Conservation (phyloP, 495 filamentous ascomycete species). For the Neurospora sp. region DNA sequence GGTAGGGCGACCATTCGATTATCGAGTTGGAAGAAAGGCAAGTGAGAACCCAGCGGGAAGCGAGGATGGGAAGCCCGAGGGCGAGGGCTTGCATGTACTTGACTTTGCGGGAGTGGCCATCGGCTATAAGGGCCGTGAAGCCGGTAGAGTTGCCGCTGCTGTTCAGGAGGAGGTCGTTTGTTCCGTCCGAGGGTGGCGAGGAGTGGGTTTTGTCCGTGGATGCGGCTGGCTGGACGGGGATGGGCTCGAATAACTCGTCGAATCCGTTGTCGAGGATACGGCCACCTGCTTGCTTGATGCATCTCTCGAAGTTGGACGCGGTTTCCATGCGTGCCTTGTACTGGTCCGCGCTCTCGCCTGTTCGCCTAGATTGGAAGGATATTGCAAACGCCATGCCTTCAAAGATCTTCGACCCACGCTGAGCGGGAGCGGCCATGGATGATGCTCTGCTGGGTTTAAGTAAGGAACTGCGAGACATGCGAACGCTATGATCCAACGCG, state of each 20-base stretch:
- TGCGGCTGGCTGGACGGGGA: constrained; percentile 17
- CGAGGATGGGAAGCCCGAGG: constrained; percentile 76
- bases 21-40: constrained; percentile 50
- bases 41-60: constrained; percentile 67
- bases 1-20: constrained; percentile 69
- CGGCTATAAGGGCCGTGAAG: constrained; percentile 78
- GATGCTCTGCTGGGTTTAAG: constrained; percentile 2
- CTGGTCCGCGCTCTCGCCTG: constrained; percentile 43
- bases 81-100: constrained; percentile 97
- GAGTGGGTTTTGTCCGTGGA: neutral
- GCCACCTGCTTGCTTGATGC: constrained; percentile 54
- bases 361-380: constrained; percentile 45
- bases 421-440: neutral
- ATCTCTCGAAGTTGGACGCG: constrained; percentile 28
- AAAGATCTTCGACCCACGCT: constrained; percentile 40
- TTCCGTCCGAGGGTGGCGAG: constrained; percentile 2
- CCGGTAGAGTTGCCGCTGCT: constrained; percentile 45
- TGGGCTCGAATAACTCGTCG: constrained; percentile 65
- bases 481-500: constrained; percentile 23
- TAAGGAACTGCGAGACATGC: constrained; percentile 12
- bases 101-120: constrained; percentile 74
- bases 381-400: constrained; percentile 73
- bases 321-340: constrained; percentile 37
- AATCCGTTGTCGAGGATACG: constrained; percentile 65
- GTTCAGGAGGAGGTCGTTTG: constrained; percentile 23